Evolutionary conservation across 352 stramenopile species (phyloP).

Genomic region (Globisporangium heterothallicum): DNA sequence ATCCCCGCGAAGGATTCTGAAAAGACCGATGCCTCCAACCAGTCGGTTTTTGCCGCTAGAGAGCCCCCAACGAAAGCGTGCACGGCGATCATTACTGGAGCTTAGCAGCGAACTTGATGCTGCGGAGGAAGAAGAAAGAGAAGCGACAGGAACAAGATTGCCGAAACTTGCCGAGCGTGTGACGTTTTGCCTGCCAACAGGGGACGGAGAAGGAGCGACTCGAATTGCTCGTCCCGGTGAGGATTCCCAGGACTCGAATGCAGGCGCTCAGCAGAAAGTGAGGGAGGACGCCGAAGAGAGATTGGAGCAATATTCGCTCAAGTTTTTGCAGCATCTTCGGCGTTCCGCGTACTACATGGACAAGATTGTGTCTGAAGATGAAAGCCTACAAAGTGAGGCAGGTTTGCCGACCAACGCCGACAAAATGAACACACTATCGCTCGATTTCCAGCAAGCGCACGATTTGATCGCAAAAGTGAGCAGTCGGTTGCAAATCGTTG

Average conservation of each 20-base stretch:
- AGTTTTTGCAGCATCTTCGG: conserved; percentile 59
- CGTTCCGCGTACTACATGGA: conserved; percentile 57
- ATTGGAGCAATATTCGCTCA: conserved; percentile 37
- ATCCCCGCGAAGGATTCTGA: conserved; percentile 29
- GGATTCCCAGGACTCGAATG: conserved; percentile 37
- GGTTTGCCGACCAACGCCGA: conserved; percentile 29
- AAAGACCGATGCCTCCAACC: conserved; percentile 20
- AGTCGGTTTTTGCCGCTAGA: conserved; percentile 19
- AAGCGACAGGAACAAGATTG: conserved; percentile 7
- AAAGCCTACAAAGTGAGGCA: conserved; percentile 37
- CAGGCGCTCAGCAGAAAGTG: conserved; percentile 11
- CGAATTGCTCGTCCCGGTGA: conserved; percentile 44
- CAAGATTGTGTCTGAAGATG: conserved; percentile 46
- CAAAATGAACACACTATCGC: conserved; percentile 24
- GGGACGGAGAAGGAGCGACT: conserved; percentile 27
- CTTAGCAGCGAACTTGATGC: conserved; percentile 25
- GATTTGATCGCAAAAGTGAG: conserved; percentile 32
- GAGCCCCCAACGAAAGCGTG: conserved; percentile 38
- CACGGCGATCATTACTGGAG: conserved; percentile 33
- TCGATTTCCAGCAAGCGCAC: conserved; percentile 33
- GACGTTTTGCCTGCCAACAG: conserved; percentile 41
- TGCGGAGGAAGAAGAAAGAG: conserved; percentile 11
- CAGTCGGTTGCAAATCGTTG: conserved; percentile 28
- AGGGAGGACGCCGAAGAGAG: conserved; percentile 35
- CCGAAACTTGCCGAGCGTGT: conserved; percentile 47